Percentiles rank a stretch among this genome's conserved stretches.
Conservation (phyloP, 495 filamentous ascomycete genomes). For the Neurospora tetraspora region DNA sequence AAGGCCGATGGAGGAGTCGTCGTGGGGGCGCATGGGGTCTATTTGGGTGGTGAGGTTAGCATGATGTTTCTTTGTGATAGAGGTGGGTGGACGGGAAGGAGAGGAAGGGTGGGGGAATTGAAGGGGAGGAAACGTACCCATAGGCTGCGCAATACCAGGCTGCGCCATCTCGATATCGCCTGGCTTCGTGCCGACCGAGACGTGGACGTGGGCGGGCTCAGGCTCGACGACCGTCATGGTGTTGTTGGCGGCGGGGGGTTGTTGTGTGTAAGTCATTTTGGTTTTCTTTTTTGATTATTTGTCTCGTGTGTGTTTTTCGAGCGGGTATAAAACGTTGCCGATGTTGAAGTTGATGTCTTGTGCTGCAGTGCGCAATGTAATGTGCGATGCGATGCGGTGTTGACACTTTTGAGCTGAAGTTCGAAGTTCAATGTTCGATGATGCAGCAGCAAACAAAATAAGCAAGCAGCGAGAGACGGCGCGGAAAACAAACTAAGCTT, state of each 20-base stretch:
- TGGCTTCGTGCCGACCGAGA: neutral
- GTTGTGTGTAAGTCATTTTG: neutral
- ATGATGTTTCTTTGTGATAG: neutral
- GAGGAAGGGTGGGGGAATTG: neutral
- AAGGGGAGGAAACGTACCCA: constrained; percentile 18
- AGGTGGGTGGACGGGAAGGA: too few species aligned
- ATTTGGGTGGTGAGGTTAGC: neutral
- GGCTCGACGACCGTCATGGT: constrained; percentile 3
- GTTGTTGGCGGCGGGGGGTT: neutral
- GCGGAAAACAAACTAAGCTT: neutral
- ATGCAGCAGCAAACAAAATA: neutral
- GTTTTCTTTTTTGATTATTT: neutral
- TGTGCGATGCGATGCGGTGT: neutral
- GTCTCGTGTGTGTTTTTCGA: neutral
- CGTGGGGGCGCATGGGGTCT: constrained; percentile 32
- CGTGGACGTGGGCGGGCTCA: constrained; percentile 5
- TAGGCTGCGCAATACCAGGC: constrained; percentile 21
- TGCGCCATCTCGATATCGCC: constrained; percentile 18
- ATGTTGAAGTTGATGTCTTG: too few species aligned
- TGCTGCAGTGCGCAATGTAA: too few species aligned
- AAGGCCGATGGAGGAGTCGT: constrained; percentile 22
- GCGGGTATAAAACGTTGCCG: too few species aligned
- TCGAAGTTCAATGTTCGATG: too few species aligned
- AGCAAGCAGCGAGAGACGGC: neutral
- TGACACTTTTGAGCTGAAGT: neutral